phyloP scores from a whole-genome alignment of 2,329 filamentous ascomycete genomes.

The Monosporascus sp. region DNA sequence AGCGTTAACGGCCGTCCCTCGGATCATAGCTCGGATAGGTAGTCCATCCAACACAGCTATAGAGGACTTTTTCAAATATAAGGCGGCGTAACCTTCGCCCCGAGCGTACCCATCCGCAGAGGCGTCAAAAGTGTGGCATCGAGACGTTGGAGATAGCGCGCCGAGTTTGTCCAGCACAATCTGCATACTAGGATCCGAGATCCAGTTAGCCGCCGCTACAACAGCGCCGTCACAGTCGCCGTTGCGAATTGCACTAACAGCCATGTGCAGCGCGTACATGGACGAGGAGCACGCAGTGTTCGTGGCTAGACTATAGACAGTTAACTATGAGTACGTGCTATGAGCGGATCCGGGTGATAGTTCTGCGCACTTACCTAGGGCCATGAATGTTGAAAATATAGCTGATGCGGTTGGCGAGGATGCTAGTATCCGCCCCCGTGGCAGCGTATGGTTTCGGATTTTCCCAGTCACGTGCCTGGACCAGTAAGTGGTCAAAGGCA shows the following conservation, averaged over 20 bases:
- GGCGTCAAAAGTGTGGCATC: too few species aligned
- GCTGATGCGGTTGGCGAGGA: conserved; percentile 20
- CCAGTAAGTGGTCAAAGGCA: conserved; percentile 17
- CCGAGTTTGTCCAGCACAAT: conserved; percentile 7
- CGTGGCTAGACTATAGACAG: too few species aligned
- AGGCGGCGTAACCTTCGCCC: too few species aligned
- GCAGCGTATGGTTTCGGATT: conserved; percentile 7
- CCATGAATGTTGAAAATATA: conserved; percentile 25
- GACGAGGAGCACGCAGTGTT: conserved; percentile 32
- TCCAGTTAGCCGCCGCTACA: conserved; percentile 21
- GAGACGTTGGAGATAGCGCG: too few species aligned
- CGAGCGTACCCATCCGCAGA: too few species aligned
- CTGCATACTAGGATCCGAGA: conserved; percentile 15
- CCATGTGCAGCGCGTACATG: conserved; percentile 24
- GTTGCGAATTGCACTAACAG: conserved; percentile 9
- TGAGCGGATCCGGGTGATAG: too few species aligned
- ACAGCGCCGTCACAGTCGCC: conserved; percentile 21
- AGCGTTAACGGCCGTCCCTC: too few species aligned
- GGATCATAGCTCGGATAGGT: too few species aligned
- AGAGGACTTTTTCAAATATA: too few species aligned
- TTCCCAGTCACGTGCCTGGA: conserved; percentile 14
- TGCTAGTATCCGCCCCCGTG: conserved; percentile 8
- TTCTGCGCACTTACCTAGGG: conserved; percentile 31
- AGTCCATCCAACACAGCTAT: too few species aligned
- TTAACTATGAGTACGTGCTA: too few species aligned